Percentiles rank a stretch among this genome's conserved stretches.
Conservation (phyloP, 129 eudicot genomes). For the Chrysanthemum seticuspe region DNA sequence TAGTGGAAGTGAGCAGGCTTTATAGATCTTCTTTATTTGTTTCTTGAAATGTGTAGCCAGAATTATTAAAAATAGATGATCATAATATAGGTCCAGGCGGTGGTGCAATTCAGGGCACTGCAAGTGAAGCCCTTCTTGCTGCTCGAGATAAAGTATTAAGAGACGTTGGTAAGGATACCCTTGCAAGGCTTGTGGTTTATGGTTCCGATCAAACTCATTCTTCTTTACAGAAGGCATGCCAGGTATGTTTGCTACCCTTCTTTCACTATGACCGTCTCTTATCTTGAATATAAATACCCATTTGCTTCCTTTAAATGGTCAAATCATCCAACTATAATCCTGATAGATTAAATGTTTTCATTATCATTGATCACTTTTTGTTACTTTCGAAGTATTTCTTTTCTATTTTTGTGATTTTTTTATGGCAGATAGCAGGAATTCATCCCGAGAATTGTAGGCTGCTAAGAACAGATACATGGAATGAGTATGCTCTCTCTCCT, state of each 20-base stretch:
- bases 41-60: neutral
- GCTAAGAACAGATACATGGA: constrained; percentile 63
- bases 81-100: constrained; percentile 83
- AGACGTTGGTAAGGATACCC: constrained; percentile 65
- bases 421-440: constrained; percentile 84
- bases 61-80: neutral
- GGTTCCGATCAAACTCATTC: constrained; percentile 98
- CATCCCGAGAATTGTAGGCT: constrained; percentile 67
- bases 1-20: neutral
- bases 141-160: constrained; percentile 82
- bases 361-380: neutral
- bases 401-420: neutral
- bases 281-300: neutral
- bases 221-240: constrained; percentile 83
- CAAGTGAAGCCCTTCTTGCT: constrained; percentile 96
- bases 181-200: constrained; percentile 82
- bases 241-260: constrained; percentile 44
- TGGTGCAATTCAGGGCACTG: constrained; percentile 97
- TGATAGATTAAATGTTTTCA: neutral
- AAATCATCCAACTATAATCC: neutral
- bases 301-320: too few relatives aligned
- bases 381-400: neutral
- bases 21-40: neutral
- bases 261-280: neutral
- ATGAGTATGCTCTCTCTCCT: constrained; percentile 82